These are phyloP conservation scores for Globisporangium cederbergense DNA, from an alignment of 352 stramenopile species.

Conservation along the genomic window DNA sequence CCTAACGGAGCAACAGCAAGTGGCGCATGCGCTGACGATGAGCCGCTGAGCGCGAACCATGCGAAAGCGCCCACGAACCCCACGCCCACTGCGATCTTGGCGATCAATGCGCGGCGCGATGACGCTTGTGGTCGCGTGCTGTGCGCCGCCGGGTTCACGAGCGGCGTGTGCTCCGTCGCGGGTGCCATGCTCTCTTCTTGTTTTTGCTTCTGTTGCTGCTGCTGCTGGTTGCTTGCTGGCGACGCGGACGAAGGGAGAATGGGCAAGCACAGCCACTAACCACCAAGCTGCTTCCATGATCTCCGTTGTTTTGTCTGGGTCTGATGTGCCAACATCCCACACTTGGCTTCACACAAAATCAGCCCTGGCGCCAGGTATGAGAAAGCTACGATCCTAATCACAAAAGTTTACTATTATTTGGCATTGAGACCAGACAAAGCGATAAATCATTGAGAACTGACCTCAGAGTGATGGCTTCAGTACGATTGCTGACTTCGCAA, in stretches of 20 bases:
- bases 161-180: conserved; percentile 6
- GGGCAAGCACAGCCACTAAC: not conserved
- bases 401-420: too few relatives aligned
- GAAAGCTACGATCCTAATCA: not conserved
- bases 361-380: not conserved
- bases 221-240: not conserved
- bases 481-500: not conserved
- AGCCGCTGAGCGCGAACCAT: not conserved
- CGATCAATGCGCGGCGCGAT: conserved; percentile 5
- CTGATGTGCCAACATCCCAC: not conserved
- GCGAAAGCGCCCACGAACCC: conserved; percentile 1
- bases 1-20: not conserved
- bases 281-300: not conserved
- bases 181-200: not conserved
- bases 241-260: not conserved
- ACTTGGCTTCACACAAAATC: not conserved
- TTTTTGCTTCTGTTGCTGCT: not conserved
- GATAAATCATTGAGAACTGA: too few relatives aligned
- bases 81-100: conserved; percentile 9
- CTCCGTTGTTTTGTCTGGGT: not conserved
- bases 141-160: not conserved
- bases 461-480: not conserved
- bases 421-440: too few relatives aligned
- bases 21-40: not conserved
- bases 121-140: conserved; percentile 4